Evolutionary conservation across 345 rosid species (phyloP).

Genomic region (Nephelium lappaceum): DNA sequence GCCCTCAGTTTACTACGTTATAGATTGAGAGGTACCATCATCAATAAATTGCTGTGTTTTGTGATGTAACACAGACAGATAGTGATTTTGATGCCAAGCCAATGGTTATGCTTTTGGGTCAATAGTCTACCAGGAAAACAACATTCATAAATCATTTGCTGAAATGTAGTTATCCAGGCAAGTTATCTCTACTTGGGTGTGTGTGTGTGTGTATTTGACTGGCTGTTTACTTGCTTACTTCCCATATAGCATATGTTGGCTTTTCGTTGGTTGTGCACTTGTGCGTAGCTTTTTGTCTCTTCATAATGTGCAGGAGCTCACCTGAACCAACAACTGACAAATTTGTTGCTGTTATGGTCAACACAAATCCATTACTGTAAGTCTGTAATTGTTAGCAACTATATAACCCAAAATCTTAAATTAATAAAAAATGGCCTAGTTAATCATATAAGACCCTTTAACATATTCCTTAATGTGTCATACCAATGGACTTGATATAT

Average conservation of each 20-base stretch:
- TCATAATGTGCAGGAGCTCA: slow-evolving; percentile 76
- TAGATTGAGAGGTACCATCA: not conserved
- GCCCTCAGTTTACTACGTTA: slow-evolving; percentile 10
- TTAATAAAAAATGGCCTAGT: no score
- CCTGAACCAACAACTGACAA: slow-evolving; percentile 99
- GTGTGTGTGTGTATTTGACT: not conserved
- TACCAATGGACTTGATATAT: no score
- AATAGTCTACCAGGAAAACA: slow-evolving; percentile 96
- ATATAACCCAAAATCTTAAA: no score
- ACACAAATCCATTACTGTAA: slow-evolving; percentile 79
- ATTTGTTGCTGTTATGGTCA: slow-evolving; percentile 97
- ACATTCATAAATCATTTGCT: slow-evolving; percentile 97
- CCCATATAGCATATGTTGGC: not conserved
- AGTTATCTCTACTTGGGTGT: slow-evolving; percentile 18
- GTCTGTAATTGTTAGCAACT: slow-evolving; percentile 61
- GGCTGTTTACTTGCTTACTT: slow-evolving; percentile 3
- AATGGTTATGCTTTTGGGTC: slow-evolving; percentile 98
- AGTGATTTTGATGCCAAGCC: slow-evolving; percentile 98
- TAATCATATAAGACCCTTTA: slow-evolving; percentile 9
- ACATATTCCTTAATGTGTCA: no score
- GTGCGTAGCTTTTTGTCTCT: slow-evolving; percentile 6
- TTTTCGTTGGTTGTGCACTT: not conserved
- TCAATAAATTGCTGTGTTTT: slow-evolving; percentile 14
- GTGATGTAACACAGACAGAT: slow-evolving; percentile 51
- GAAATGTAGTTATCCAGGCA: slow-evolving; percentile 80